These are phyloP conservation scores for Mycena crocata DNA, from an alignment of 768 basidiomycete genomes.

Conservation along the genomic window DNA sequence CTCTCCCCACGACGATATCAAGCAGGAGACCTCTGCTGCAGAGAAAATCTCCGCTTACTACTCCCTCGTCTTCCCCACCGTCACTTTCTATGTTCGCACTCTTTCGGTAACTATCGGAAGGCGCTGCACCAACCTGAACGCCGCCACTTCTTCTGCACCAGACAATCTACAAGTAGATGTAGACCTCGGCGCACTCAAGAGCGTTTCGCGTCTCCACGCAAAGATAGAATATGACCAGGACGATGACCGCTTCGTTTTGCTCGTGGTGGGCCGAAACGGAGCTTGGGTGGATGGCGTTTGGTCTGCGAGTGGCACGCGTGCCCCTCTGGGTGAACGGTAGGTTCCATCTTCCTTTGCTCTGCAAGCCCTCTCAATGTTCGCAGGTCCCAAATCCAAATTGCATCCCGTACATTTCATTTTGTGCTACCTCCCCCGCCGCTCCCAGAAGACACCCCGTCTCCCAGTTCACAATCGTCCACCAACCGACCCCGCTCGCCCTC, in stretches of 20 bases:
- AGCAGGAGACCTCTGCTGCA: slow-evolving; percentile 19
- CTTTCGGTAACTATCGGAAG: slow-evolving; percentile 95
- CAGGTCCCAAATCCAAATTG: slow-evolving; percentile 96
- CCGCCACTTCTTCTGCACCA: slow-evolving; percentile 66
- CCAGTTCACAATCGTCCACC: slow-evolving; percentile 79
- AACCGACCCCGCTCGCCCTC: slow-evolving; percentile 81
- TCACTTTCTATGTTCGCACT: slow-evolving; percentile 97
- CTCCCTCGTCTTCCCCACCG: slow-evolving; percentile 92
- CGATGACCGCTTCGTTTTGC: slow-evolving; percentile 87
- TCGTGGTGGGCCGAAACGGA: slow-evolving; percentile 95
- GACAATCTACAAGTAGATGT: slow-evolving; percentile 78
- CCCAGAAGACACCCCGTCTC: slow-evolving; percentile 84
- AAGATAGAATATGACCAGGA: slow-evolving; percentile 95
- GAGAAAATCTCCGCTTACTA: slow-evolving; percentile 94
- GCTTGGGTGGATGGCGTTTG: slow-evolving; percentile 99
- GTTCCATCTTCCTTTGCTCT: slow-evolving; percentile 29
- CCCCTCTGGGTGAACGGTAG: slow-evolving; percentile 88
- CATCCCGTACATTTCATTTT: slow-evolving; percentile 96
- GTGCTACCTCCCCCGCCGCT: slow-evolving; percentile 90
- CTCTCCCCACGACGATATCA: slow-evolving; percentile 31
- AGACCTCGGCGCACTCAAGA: slow-evolving; percentile 96
- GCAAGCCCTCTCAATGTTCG: too few relatives aligned
- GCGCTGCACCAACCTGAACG: slow-evolving; percentile 69
- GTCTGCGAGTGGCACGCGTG: slow-evolving; percentile 87
- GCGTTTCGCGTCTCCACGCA: slow-evolving; percentile 96